Evolutionary conservation across 129 eudicot genomes (phyloP), one percentile per base, ranked within the genome.

Genomic region (Tanacetum coccineum): DNA sequence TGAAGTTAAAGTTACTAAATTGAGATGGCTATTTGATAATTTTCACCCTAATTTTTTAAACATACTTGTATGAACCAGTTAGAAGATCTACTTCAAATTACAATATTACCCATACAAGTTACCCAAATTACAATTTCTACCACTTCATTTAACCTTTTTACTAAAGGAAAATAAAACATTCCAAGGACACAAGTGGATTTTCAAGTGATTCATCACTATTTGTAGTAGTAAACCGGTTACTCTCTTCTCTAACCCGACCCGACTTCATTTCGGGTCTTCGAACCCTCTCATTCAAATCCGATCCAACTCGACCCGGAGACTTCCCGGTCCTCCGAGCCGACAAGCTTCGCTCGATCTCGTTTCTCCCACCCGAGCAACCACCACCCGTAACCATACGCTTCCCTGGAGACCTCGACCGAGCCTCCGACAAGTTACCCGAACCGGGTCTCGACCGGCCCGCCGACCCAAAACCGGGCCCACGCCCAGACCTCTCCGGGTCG

Each of bases 181-280:
- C 97, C 77, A 91, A 66, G 76, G 97, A 87, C 70, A 91, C 97
- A 70, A 91, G 88, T 57, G 97, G 97, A 51, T 91, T 87, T 74
- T 91, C 97, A 48, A 91, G 83, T n/a, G 86, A 91, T 66, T 91
- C 97, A 44, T 75, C 70, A 3, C 59, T 66, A 5, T 74, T 78
- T 13, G 70, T 39, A 65, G 79, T 54, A 60, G n/a, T n/a, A n/a
- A 68, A 66, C 74, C 80, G 51, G 39, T 60, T 72, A 72, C 74
- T 78, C 28, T 70, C 82, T 22, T 61, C 82, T 76, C 66, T 39
- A 17, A 48, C 72, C 70, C 82, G 78, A 68, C 32, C 75, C 78
- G 75, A 61, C 17, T 50, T 50, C 8, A 68, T 6, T 12, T 75
- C 80, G 52, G 75, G 70, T 50, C 28, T 68, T 9, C 75, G 64